Evolutionary conservation across 2,329 filamentous ascomycete genomes (phyloP), one percentile per base, ranked within the genome.

Genomic region (Aureobasidium sp.): DNA sequence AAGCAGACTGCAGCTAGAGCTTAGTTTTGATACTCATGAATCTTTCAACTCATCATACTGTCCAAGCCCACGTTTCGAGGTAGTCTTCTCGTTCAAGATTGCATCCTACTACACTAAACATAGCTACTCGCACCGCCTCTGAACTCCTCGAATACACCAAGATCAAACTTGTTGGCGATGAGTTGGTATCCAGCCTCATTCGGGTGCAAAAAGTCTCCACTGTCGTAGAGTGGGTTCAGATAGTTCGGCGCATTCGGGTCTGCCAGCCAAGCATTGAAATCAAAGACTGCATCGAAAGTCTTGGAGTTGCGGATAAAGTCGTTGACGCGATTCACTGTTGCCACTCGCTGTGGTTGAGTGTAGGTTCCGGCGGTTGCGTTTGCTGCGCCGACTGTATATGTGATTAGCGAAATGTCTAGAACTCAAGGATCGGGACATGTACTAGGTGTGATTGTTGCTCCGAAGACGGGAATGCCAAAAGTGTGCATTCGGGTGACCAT

Each of bases 141-240:
- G 60, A 67, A 69, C 22, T 56, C 49, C 45, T 72, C 70, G 67
- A 88, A 84, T 2, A 86, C 69, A 6, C 77, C 75, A 48, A 87
- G 64, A 0, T 84, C 83, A 64, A 88, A 86, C 58, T 72, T 70
- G 62, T 83, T 77, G 0, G 85, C 85, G 68, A 89, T 73, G 1
- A 77, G 76, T 69, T 83, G 78, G 70, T 86, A 89, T 0, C 85
- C 86, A 2, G 69, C 74, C 0, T 79, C 78, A 69, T 81, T 86
- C 0, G 83, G 82, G 75, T 89, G 86, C 68, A 89, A 69, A 69
- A 85, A 85, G 71, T 89, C 86, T 0, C 86, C 86, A 0, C 80
- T 79, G 66, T 88, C 80, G 66, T 79, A 87, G 62, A 76, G 68
- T 15, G 70, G 68, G 22, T 76, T 76, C 69, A 89, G 67, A 67